Base-by-base conservation (phyloP, 139 green algal genomes). In the Chloropicon primus region DNA sequence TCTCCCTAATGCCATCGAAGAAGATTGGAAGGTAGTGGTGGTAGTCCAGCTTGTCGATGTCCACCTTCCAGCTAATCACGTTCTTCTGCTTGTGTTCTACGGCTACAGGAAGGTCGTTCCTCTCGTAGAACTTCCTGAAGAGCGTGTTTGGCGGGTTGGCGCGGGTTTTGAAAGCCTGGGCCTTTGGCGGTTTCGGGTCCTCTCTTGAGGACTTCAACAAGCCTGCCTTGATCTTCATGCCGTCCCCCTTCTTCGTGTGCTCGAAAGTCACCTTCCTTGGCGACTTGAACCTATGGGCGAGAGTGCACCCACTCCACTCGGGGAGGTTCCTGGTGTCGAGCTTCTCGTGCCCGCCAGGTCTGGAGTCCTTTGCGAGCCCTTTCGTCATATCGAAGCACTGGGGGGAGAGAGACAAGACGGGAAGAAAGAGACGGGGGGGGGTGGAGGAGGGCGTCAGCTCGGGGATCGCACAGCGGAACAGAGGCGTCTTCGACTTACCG, bases 21-120 rank as follows among this genome's bases (percentile, higher is more conserved):
- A 97, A 96, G 81, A 97, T 92, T 76, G 92, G 92, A 23, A 97
- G 86, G 84, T 96, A 96, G 82, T 92, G 88, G 81, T 94, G 90
- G 79, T 93, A 92, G 82, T 97, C 92, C 5, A 97, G 85, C 82
- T 90, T 89, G 24, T 85, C 77, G 21, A 92, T 83, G 73, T 94
- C 88, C 62, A 87, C 85, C 83, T 94, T 96, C 91, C 91, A 96
- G 24, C 82, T 85, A 72, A 96, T 91, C 3, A 87, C 87, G 77
- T 94, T 96, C 84, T 93, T 92, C 24, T 81, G 83, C 24, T 82
- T 79, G 80, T 95, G 91, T 71, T 94, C 91, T 26, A 97, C 87
- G 5, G 82, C 78, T 3, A 94, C 85, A 23, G 92, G 92, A 54
- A 97, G 83, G 78, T 94, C 92, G 0, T 89, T 89, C 10, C 89